Percentiles rank a stretch among this genome's conserved stretches.
Evolutionary conservation across 352 stramenopile species (phyloP).

Genomic region (Blastocystis sp.): DNA sequence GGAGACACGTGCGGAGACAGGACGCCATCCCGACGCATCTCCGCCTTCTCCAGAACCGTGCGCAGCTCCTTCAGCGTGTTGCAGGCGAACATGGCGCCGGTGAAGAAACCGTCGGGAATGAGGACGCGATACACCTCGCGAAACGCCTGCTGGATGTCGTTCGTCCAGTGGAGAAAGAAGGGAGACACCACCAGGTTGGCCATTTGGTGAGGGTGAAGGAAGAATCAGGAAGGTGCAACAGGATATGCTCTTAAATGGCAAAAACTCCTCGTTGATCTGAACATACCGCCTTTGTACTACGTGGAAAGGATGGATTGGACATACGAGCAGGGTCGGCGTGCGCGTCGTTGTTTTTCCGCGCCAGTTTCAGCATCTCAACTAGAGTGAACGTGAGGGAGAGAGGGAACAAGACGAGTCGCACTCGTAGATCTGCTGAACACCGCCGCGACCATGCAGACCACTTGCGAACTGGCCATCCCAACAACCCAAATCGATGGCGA

Average conservation of each 20-base stretch:
- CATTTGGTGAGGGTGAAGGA: neutral
- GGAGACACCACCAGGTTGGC: constrained; percentile 32
- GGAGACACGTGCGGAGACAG: constrained; percentile 22
- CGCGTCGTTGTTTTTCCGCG: neutral
- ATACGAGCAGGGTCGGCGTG: neutral
- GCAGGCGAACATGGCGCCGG: constrained; percentile 12
- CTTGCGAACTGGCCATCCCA: constrained; percentile 23
- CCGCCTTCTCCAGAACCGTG: constrained; percentile 20
- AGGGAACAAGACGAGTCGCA: constrained; percentile 35
- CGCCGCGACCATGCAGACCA: neutral
- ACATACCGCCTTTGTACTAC: constrained; percentile 14
- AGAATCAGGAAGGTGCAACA: neutral
- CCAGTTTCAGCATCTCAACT: constrained; percentile 47
- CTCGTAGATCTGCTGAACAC: constrained; percentile 42
- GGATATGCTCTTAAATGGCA: constrained; percentile 50
- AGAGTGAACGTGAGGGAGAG: neutral
- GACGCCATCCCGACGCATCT: neutral
- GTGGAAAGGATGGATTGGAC: neutral
- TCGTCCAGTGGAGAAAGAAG: constrained; percentile 49
- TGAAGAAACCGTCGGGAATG: constrained; percentile 46
- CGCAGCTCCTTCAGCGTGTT: constrained; percentile 28
- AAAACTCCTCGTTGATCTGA: constrained; percentile 55
- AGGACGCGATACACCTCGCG: constrained; percentile 42
- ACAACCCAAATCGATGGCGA: constrained; percentile 45
- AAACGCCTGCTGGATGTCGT: constrained; percentile 24